Base-by-base conservation (phyloP, 2,329 filamentous ascomycete genomes). In the Penicillium sp. region DNA sequence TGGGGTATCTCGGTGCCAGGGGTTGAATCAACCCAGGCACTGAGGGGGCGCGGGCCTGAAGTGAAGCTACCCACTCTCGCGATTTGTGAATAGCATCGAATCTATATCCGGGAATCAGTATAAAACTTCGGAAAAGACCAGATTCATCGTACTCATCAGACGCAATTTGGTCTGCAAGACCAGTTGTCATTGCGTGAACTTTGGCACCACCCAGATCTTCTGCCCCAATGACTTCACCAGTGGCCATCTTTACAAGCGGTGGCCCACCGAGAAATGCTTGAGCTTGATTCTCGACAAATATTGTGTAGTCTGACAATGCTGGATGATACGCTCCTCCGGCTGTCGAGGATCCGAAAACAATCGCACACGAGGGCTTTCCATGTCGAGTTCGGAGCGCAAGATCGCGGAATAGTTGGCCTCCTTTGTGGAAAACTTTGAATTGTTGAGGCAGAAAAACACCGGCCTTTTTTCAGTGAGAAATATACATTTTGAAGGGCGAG, bases 181-280 rank as follows among this genome's bases (percentile, higher is more conserved):
- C 78, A 5, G 77, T 80, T 0, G 73, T 57, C 1, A 67, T 74
- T 1, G 71, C 73, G 59, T 80, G 78, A 15, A 78, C 71, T 19
- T 71, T 67, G 3, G 77, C 78, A 15, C 78, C 77, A 6, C 78
- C 78, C 1, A 80, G 67, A 42, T 69, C 70, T 55, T 80, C 78
- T 0, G 78, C 75, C 1, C 67, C 75, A 21, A 77, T 72, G 0
- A 75, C 60, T 50, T 80, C 78, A 2, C 78, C 77, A 0, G 77
- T 80, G 0, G 78, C 78, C 78, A 80, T 79, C 57, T 79, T 51
- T 9, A 80, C 77, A 8, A 80, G 67, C 0, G 78, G 78, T 0
- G 78, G 78, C 0, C 78, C 77, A 7, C 72, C 78, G 0, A 80
- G 68, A 50, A 79, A 80, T 0, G 75, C 77, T 54, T 80, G 78